Conservation (phyloP, 768 basidiomycete genomes). For the Artomyces pyxidatus region DNA sequence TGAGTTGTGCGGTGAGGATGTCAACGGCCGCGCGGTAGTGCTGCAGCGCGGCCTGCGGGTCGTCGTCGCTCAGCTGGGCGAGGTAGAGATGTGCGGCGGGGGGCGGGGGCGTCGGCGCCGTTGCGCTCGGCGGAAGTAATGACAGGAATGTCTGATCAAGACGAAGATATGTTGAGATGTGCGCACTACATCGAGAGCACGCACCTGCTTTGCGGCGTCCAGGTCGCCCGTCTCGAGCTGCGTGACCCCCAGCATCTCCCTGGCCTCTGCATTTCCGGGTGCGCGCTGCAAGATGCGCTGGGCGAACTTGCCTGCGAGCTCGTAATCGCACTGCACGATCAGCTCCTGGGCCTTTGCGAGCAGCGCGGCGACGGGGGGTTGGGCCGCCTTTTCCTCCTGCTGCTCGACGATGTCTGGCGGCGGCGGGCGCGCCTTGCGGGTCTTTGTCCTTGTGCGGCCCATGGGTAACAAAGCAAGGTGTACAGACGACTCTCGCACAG, state of each 20-base stretch:
- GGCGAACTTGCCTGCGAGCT: conserved; percentile 68
- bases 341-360: conserved; percentile 75
- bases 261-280: conserved; percentile 55
- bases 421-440: conserved; percentile 19
- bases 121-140: conserved; percentile 50
- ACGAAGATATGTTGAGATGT: neutral
- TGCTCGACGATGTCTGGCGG: conserved; percentile 24
- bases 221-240: conserved; percentile 76
- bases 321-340: conserved; percentile 78
- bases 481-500: too few relatives aligned
- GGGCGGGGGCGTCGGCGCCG: conserved; percentile 50
- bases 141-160: conserved; percentile 51
- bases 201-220: conserved; percentile 61
- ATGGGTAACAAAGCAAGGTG: conserved; percentile 15
- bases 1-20: conserved; percentile 56
- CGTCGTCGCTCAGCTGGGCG: conserved; percentile 74
- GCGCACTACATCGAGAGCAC: conserved; percentile 8
- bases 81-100: conserved; percentile 84
- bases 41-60: conserved; percentile 62
- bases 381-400: conserved; percentile 26
- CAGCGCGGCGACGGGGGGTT: conserved; percentile 33
- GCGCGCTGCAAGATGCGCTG: conserved; percentile 59
- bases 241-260: conserved; percentile 73
- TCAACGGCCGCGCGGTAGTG: conserved; percentile 80
- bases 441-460: conserved; percentile 27